Percentiles rank a stretch among this genome's conserved stretches.
Conservation (phyloP, 2,329 filamentous ascomycete genomes). For the Endoconidiophora laricicola region DNA sequence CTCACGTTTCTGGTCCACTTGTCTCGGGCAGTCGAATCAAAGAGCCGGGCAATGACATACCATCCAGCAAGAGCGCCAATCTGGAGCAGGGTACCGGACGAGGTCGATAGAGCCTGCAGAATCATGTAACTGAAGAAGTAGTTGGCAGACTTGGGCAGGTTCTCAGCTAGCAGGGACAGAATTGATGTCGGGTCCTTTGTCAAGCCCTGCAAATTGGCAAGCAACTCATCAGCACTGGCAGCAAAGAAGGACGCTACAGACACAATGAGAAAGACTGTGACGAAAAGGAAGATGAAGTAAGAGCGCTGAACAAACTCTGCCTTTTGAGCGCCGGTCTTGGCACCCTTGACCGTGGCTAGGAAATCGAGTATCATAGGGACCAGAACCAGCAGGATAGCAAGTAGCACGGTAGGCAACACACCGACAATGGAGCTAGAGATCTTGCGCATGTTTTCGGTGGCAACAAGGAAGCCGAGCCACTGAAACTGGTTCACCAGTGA, state of each 20-base stretch:
- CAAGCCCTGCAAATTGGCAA: constrained; percentile 30
- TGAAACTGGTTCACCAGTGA: constrained; percentile 45
- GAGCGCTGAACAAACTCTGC: constrained; percentile 77
- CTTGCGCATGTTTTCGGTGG: constrained; percentile 41
- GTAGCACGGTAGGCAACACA: constrained; percentile 64
- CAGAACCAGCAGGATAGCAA: constrained; percentile 63
- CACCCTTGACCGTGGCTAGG: constrained; percentile 57
- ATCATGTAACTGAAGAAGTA: constrained; percentile 99
- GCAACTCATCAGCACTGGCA: constrained; percentile 46
- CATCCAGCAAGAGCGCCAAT: constrained; percentile 62
- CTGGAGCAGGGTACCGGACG: constrained; percentile 75
- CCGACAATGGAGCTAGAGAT: constrained; percentile 54
- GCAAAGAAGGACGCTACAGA: constrained; percentile 61
- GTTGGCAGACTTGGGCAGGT: constrained; percentile 73
- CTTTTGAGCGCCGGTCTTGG: constrained; percentile 64
- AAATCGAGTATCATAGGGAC: constrained; percentile 65
- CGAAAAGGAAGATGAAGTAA: constrained; percentile 88
- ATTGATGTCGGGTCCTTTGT: constrained; percentile 43
- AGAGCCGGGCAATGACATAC: constrained; percentile 62
- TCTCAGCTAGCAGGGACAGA: constrained; percentile 54
- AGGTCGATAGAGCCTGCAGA: constrained; percentile 79
- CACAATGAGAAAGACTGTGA: constrained; percentile 87
- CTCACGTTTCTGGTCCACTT: constrained; percentile 79
- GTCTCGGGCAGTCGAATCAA: constrained; percentile 65
- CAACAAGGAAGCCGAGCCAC: constrained; percentile 56